phyloP scores from a whole-genome alignment of 306 rosid species.

The Begonia masoniana region DNA sequence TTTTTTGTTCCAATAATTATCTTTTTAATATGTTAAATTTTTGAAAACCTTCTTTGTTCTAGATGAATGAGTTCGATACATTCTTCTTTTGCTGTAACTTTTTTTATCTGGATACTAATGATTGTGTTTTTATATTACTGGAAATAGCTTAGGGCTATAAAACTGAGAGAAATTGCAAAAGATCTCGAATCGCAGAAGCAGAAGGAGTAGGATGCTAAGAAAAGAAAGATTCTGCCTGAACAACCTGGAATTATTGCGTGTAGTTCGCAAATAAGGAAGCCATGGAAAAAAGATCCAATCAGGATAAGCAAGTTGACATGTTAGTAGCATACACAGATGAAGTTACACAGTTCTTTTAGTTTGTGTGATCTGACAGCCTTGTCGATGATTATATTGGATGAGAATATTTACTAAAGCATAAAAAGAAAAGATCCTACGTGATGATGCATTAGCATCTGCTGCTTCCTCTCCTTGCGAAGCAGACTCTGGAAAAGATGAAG shows the following conservation, averaged over 20 bases:
- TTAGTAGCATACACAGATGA: conserved; percentile 16
- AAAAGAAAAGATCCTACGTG: conserved; percentile 1
- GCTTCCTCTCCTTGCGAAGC: conserved; percentile 3
- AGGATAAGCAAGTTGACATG: conserved; percentile 68
- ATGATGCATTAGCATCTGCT: background rate
- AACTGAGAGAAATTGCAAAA: conserved; percentile 59
- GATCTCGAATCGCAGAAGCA: conserved; percentile 59
- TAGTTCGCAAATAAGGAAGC: conserved; percentile 9
- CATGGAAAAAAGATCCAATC: conserved; percentile 21
- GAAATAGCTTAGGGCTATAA: conserved; percentile 53
- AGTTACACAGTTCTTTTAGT: too few relatives aligned
- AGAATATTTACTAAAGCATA: conserved; percentile 6
- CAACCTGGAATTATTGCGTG: conserved; percentile 4
- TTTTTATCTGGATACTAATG: too few relatives aligned
- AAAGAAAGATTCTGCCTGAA: conserved; percentile 16
- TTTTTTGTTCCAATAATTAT: too few relatives aligned
- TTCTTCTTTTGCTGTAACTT: too few relatives aligned
- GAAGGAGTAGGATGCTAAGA: conserved; percentile 16
- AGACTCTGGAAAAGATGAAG: background rate
- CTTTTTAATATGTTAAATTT: too few relatives aligned
- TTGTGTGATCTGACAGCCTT: too few relatives aligned
- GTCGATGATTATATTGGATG: conserved; percentile 2
- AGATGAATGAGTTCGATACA: too few relatives aligned
- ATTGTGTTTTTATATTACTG: background rate
- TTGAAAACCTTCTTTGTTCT: too few relatives aligned